These are phyloP conservation scores for Posidonia oceanica DNA, from an alignment of 116 monocot genomes.

Conservation along the genomic window DNA sequence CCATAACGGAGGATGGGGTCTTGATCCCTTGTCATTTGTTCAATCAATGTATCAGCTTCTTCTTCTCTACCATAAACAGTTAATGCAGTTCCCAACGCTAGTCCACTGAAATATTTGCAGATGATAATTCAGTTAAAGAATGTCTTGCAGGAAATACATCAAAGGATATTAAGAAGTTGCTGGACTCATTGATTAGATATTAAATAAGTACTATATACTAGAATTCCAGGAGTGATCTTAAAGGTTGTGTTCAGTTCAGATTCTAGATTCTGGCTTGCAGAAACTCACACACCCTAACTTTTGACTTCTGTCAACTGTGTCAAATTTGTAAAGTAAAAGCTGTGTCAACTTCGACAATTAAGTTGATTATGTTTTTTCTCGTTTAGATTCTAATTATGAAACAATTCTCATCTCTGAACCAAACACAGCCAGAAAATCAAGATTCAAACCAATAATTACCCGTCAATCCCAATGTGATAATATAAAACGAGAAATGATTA, in stretches of 20 bases:
- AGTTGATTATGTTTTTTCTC: too few species aligned
- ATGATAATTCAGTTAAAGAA: neutral
- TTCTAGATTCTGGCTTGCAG: too few species aligned
- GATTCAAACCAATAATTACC: neutral
- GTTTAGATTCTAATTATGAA: too few species aligned
- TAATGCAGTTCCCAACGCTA: conserved; percentile 83
- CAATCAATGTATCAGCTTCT: conserved; percentile 91
- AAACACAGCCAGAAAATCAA: neutral
- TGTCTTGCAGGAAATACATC: neutral
- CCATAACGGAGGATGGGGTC: conserved; percentile 99
- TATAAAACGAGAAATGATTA: neutral
- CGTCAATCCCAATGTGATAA: neutral
- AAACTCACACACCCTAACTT: too few species aligned
- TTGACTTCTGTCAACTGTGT: too few species aligned
- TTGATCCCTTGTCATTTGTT: conserved; percentile 96
- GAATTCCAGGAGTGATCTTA: too few species aligned
- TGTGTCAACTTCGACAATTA: too few species aligned
- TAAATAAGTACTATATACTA: too few species aligned
- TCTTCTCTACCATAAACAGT: conserved; percentile 99
- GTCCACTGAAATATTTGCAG: conserved; percentile 42
- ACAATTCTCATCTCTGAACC: too few species aligned
- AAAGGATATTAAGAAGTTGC: neutral
- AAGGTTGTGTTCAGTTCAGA: too few species aligned
- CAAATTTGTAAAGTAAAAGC: too few species aligned
- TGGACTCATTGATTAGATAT: neutral